phyloP scores from a whole-genome alignment of 2,329 filamentous ascomycete species.

The Calycina marina region DNA sequence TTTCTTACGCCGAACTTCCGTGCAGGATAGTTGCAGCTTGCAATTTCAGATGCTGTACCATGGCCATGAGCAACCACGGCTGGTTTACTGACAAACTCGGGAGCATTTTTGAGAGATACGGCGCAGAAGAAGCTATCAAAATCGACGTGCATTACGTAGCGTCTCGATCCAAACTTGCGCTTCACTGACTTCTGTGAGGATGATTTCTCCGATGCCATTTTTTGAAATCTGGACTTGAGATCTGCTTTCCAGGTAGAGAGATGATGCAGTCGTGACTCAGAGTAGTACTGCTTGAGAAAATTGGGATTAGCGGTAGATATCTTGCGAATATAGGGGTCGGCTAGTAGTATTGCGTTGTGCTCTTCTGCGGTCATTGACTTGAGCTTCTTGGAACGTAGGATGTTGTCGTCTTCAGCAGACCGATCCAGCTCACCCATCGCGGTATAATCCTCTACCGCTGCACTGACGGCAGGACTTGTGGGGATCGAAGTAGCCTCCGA shows the following conservation, averaged over 20 bases:
- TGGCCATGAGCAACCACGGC: conserved; percentile 78
- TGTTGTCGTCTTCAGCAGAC: conserved; percentile 6
- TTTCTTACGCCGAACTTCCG: conserved; percentile 81
- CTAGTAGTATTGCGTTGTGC: conserved; percentile 73
- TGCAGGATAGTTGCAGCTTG: conserved; percentile 92
- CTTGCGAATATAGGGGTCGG: conserved; percentile 73
- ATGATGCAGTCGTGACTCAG: conserved; percentile 88
- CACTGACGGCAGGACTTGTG: background rate
- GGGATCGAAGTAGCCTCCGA: background rate
- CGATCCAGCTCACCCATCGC: conserved; percentile 4
- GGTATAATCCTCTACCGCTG: background rate
- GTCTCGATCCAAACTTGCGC: conserved; percentile 45
- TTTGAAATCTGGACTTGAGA: conserved; percentile 77
- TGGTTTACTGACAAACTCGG: conserved; percentile 64
- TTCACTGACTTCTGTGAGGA: conserved; percentile 33
- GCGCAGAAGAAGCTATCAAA: conserved; percentile 98
- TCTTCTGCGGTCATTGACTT: conserved; percentile 65
- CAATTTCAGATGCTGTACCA: conserved; percentile 82
- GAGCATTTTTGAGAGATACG: conserved; percentile 67
- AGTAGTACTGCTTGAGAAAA: conserved; percentile 88
- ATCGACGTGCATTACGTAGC: conserved; percentile 89
- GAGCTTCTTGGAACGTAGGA: conserved; percentile 11
- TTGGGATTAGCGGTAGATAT: conserved; percentile 86
- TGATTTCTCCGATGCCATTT: conserved; percentile 55
- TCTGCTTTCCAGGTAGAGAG: conserved; percentile 94